phyloP scores from a whole-genome alignment of 495 filamentous ascomycete genomes.

The Trichoderma gamsii region DNA sequence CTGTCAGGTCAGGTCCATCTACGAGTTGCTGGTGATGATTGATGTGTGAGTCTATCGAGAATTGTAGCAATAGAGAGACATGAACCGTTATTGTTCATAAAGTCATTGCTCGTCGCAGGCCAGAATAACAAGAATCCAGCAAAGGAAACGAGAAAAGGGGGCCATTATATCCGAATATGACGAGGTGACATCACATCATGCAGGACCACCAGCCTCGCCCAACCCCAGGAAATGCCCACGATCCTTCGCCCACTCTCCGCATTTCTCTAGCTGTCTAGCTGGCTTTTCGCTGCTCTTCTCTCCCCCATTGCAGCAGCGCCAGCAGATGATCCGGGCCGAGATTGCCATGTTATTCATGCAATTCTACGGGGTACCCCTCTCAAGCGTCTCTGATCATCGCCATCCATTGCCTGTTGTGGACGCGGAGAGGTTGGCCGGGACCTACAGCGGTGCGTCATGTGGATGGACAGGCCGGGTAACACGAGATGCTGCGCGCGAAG shows the following conservation, averaged over 20 bases:
- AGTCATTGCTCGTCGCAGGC: no score
- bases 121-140: no score
- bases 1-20: no score
- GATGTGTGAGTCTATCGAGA: no score
- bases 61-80: no score
- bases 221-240: background rate
- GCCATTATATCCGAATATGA: background rate
- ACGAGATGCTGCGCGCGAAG: background rate
- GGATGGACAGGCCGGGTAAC: conserved; percentile 1
- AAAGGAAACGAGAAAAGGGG: no score
- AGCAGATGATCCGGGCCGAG: background rate
- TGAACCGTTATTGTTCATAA: no score
- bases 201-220: background rate
- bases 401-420: background rate
- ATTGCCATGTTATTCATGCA: background rate
- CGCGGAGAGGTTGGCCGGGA: background rate
- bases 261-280: background rate
- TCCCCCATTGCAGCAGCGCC: background rate
- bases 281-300: background rate
- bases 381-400: background rate
- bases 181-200: conserved; percentile 2
- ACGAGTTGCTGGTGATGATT: no score
- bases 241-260: background rate
- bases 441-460: conserved; percentile 1
- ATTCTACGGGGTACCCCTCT: background rate